Evolutionary conservation across 2,329 filamentous ascomycete species (phyloP).

Genomic region (Boeremia exigua): DNA sequence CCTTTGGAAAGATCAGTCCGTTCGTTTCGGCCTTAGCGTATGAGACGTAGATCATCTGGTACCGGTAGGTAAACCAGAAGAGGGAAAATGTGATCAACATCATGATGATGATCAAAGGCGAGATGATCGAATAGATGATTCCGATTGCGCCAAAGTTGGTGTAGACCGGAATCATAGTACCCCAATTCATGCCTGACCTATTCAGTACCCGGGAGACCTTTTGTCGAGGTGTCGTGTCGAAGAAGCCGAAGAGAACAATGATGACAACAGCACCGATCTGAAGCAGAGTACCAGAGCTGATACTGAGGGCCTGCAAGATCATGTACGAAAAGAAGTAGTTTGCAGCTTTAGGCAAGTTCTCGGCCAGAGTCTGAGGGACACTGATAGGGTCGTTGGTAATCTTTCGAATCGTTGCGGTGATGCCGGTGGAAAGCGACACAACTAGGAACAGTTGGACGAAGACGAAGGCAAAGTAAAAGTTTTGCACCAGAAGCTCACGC

Average conservation of each 20-base stretch:
- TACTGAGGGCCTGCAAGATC: constrained; percentile 90
- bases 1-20: constrained; percentile 86
- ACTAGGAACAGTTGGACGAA: constrained; percentile 96
- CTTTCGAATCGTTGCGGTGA: constrained; percentile 69
- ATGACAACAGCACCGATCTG: constrained; percentile 79
- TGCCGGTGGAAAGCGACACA: constrained; percentile 81
- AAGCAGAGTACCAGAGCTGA: constrained; percentile 85
- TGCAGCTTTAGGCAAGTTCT: constrained; percentile 81
- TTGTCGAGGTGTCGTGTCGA: constrained; percentile 80
- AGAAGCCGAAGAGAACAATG: constrained; percentile 78
- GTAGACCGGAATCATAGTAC: constrained; percentile 92
- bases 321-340: constrained; percentile 99
- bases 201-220: constrained; percentile 88
- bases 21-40: constrained; percentile 90
- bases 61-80: constrained; percentile 94
- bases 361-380: constrained; percentile 74
- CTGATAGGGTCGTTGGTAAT: constrained; percentile 69
- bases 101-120: constrained; percentile 90
- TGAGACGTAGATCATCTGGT: constrained; percentile 94
- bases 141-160: constrained; percentile 94
- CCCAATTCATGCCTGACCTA: constrained; percentile 82
- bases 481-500: constrained; percentile 81
- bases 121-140: constrained; percentile 85
- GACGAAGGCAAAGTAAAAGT: constrained; percentile 91
- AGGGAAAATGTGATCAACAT: constrained; percentile 90